Evolutionary conservation across 768 basidiomycete species (phyloP).

Genomic region (Xerocomellus intermedius): DNA sequence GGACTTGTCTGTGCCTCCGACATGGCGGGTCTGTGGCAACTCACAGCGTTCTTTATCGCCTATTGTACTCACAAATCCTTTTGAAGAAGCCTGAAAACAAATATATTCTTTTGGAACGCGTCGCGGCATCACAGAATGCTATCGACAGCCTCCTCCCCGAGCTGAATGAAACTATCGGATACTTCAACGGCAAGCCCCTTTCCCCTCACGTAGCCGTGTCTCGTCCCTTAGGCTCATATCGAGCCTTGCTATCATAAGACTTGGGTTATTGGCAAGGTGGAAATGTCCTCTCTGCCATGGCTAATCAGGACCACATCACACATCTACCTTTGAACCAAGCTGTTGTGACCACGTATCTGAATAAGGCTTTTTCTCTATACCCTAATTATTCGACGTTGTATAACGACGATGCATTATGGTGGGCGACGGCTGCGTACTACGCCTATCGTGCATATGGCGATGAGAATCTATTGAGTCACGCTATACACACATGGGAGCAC

Average conservation of each 20-base stretch:
- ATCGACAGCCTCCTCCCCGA: conserved; percentile 42
- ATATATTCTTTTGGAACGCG: conserved; percentile 37
- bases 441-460: conserved; percentile 50
- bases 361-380: conserved; percentile 7
- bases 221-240: not conserved
- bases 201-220: not conserved
- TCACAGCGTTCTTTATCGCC: not conserved
- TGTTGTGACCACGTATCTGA: conserved; percentile 4
- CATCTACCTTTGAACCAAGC: not conserved
- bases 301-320: conserved; percentile 29
- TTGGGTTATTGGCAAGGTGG: conserved; percentile 55
- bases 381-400: conserved; percentile 6
- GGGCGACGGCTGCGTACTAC: conserved; percentile 52
- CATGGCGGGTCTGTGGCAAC: conserved; percentile 41
- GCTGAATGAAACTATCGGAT: conserved; percentile 35
- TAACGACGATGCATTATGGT: conserved; percentile 39
- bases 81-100: conserved; percentile 43
- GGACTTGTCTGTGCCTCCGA: conserved; percentile 40
- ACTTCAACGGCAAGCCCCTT: conserved; percentile 41
- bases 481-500: conserved; percentile 48
- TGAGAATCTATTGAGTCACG: conserved; percentile 40
- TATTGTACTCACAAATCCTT: not conserved
- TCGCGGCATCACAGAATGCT: conserved; percentile 42
- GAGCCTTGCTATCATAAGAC: conserved; percentile 26
- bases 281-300: conserved; percentile 51